Evolutionary conservation across 179 eudicot genomes (phyloP).

Genomic region (Corrigiola litoralis): DNA sequence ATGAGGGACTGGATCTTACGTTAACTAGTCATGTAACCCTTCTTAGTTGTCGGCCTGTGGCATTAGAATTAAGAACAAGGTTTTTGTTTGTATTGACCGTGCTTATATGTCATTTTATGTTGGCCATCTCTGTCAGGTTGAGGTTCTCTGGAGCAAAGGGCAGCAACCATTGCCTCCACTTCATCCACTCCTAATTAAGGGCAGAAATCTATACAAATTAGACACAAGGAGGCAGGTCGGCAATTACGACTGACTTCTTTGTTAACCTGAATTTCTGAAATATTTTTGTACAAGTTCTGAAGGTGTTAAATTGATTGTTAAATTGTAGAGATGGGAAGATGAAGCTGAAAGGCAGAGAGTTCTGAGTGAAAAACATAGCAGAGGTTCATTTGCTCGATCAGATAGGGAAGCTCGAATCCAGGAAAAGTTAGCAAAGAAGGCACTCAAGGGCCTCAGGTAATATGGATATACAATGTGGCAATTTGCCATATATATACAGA

Average conservation of each 20-base stretch:
- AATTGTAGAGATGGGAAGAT: slow-evolving; percentile 66
- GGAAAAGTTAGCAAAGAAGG: slow-evolving; percentile 42
- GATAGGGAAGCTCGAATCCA: slow-evolving; percentile 58
- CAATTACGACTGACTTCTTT: not conserved
- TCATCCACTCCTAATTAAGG: slow-evolving; percentile 78
- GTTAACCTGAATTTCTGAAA: not conserved
- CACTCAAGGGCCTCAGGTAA: slow-evolving; percentile 40
- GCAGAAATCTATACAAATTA: slow-evolving; percentile 73
- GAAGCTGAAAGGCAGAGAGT: slow-evolving; percentile 63
- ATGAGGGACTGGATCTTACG: too few species aligned
- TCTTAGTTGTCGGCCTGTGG: not conserved
- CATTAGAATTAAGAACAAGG: not conserved
- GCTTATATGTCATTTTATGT: not conserved
- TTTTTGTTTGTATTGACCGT: not conserved
- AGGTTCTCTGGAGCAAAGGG: slow-evolving; percentile 89
- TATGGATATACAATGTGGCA: not conserved
- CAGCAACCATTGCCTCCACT: slow-evolving; percentile 73
- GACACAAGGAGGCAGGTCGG: slow-evolving; percentile 76
- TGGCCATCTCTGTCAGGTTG: slow-evolving; percentile 40
- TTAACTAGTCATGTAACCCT: too few species aligned
- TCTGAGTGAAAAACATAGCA: slow-evolving; percentile 59
- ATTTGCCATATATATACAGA: not conserved
- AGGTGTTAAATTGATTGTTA: not conserved
- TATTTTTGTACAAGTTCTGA: not conserved
- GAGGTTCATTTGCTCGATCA: slow-evolving; percentile 66